phyloP scores from a whole-genome alignment of 2,329 filamentous ascomycete genomes.

The Didymella pomorum region DNA sequence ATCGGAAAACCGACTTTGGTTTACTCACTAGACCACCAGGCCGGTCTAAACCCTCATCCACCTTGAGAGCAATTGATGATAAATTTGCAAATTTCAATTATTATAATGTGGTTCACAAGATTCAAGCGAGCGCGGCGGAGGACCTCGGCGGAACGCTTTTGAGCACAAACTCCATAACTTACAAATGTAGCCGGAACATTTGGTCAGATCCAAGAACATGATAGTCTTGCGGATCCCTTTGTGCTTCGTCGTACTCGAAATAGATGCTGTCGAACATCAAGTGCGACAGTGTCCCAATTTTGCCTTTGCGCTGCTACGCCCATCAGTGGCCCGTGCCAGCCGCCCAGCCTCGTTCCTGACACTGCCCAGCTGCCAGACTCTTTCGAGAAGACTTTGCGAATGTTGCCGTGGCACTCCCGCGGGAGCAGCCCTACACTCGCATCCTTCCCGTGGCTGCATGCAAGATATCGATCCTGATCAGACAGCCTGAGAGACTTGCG shows the following conservation, averaged over 20 bases:
- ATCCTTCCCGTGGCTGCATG: slow-evolving; percentile 5
- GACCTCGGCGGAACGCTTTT: not conserved
- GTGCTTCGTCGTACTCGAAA: no score
- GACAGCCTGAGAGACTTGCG: not conserved
- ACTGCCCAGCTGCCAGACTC: slow-evolving; percentile 22
- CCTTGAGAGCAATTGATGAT: slow-evolving; percentile 8
- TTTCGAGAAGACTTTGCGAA: slow-evolving; percentile 25
- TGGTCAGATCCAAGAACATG: no score
- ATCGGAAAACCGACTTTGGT: no score
- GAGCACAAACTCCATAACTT: not conserved
- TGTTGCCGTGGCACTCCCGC: slow-evolving; percentile 18
- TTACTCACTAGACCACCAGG: slow-evolving; percentile 1
- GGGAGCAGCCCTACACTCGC: slow-evolving; percentile 5
- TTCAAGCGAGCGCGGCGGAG: not conserved
- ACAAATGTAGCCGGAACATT: no score
- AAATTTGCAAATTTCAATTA: accelerated
- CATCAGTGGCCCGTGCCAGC: slow-evolving; percentile 6
- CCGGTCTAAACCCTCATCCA: slow-evolving; percentile 2
- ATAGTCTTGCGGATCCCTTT: no score
- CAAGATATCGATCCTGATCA: slow-evolving; percentile 8
- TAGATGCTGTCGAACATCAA: no score
- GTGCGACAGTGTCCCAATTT: no score
- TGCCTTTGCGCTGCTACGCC: slow-evolving; percentile 12
- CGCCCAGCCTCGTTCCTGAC: slow-evolving; percentile 20
- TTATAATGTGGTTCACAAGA: not conserved